These are phyloP conservation scores for Leavenworthia alabamica DNA, from an alignment of 345 rosid species.

Conservation along the genomic window DNA sequence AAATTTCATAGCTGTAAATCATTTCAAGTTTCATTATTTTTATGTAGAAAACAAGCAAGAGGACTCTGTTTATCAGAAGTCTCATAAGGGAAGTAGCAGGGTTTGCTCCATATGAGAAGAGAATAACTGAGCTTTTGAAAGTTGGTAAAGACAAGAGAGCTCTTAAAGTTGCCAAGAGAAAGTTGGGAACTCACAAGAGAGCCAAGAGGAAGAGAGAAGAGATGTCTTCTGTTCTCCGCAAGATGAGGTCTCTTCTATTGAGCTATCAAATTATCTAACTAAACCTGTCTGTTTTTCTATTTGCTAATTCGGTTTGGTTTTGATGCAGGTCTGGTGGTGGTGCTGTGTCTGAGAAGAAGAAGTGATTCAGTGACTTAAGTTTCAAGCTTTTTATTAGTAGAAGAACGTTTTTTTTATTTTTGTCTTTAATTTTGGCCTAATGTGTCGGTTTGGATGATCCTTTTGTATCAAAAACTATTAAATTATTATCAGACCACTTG, in stretches of 20 bases:
- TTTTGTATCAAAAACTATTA: too few species aligned
- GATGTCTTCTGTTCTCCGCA: conserved; percentile 74
- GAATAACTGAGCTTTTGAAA: conserved; percentile 79
- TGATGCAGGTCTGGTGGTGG: conserved; percentile 43
- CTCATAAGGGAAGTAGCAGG: conserved; percentile 88
- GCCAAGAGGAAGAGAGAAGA: conserved; percentile 93
- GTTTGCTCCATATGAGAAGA: conserved; percentile 84
- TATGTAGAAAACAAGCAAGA: conserved; percentile 70
- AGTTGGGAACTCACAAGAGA: conserved; percentile 89
- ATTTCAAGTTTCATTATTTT: too few species aligned
- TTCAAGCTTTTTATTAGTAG: neutral
- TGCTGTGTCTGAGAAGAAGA: conserved; percentile 58
- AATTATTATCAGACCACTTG: neutral
- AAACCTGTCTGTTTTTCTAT: neutral
- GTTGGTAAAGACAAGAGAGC: conserved; percentile 93
- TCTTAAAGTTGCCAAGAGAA: conserved; percentile 75
- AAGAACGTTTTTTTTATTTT: too few species aligned
- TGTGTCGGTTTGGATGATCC: neutral
- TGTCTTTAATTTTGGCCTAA: too few species aligned
- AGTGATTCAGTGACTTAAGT: conserved; percentile 26
- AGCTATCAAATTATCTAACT: too few species aligned
- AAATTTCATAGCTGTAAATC: too few species aligned
- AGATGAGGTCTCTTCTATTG: too few species aligned
- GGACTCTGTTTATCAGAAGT: conserved; percentile 61
- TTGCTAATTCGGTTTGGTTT: neutral